phyloP scores from a whole-genome alignment of 2,329 filamentous ascomycete genomes.

The Phaeomoniella chlamydospora region DNA sequence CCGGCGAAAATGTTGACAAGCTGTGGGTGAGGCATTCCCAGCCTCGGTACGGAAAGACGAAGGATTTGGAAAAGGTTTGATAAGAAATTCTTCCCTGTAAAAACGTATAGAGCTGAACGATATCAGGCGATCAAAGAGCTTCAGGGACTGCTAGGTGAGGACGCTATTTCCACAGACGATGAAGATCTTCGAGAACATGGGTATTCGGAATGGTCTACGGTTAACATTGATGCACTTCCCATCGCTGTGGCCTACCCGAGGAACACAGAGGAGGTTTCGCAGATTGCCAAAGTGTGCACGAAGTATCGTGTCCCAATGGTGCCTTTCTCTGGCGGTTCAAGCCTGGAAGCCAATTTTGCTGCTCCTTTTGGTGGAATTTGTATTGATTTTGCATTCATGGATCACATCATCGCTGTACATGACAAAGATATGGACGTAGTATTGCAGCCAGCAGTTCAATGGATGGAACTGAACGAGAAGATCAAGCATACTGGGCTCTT shows the following conservation, averaged over 20 bases:
- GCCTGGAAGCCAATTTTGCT: slow-evolving; percentile 79
- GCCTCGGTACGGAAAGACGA: slow-evolving; percentile 21
- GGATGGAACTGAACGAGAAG: slow-evolving; percentile 73
- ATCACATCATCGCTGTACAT: slow-evolving; percentile 64
- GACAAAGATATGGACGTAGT: slow-evolving; percentile 85
- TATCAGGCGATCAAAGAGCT: slow-evolving; percentile 42
- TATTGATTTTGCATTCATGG: slow-evolving; percentile 82
- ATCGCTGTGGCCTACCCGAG: slow-evolving; percentile 52
- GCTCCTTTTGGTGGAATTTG: slow-evolving; percentile 77
- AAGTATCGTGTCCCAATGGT: slow-evolving; percentile 73
- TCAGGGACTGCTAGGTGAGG: slow-evolving; percentile 36
- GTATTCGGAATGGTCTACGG: slow-evolving; percentile 56
- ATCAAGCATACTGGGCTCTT: slow-evolving; percentile 65
- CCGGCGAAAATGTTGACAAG: slow-evolving; percentile 14
- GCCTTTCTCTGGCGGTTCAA: slow-evolving; percentile 73
- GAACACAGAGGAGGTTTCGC: slow-evolving; percentile 48
- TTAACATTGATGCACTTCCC: slow-evolving; percentile 49
- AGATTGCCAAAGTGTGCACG: slow-evolving; percentile 57
- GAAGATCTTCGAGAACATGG: slow-evolving; percentile 51
- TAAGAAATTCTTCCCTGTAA: too few relatives aligned
- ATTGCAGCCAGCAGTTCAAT: slow-evolving; percentile 81
- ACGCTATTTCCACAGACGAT: slow-evolving; percentile 47
- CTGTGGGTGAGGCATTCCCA: slow-evolving; percentile 10
- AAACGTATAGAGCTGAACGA: too few relatives aligned
- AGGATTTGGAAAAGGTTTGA: slow-evolving; percentile 26